A percentile compares a stretch with the other conserved stretches of the same genome.
phyloP scores from a whole-genome alignment of 148 eudicot species.

The Heliosperma pusillum region DNA sequence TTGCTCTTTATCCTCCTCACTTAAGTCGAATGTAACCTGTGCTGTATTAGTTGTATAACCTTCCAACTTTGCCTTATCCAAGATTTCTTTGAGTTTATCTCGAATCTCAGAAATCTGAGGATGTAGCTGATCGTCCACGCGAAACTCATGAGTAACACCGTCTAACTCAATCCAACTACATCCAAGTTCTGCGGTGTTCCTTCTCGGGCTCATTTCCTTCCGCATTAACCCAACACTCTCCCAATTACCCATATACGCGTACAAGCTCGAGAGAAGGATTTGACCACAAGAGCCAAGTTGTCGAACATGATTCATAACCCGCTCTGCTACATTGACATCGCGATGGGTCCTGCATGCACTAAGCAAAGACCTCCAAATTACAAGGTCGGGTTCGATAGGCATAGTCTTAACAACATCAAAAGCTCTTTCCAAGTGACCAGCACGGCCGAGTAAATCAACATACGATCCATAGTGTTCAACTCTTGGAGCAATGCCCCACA shows the following conservation, averaged over 20 bases:
- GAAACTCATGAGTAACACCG: constrained; percentile 59
- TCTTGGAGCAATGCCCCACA: constrained; percentile 46
- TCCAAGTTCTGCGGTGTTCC: constrained; percentile 41
- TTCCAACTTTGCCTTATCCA: constrained; percentile 30
- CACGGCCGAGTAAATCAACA: constrained; percentile 55
- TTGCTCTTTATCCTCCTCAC: constrained; percentile 60
- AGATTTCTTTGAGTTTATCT: constrained; percentile 38
- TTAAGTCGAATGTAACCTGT: constrained; percentile 51
- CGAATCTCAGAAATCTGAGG: constrained; percentile 40
- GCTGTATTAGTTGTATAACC: constrained; percentile 39
- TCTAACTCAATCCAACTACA: constrained; percentile 67
- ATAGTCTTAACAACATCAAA: constrained; percentile 43
- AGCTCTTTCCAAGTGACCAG: constrained; percentile 53
- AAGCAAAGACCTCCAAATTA: constrained; percentile 61
- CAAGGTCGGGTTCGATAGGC: constrained; percentile 55
- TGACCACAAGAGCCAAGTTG: constrained; percentile 34
- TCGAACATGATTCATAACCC: constrained; percentile 35
- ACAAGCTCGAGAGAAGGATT: constrained; percentile 51
- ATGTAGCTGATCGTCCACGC: constrained; percentile 52
- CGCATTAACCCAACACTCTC: constrained; percentile 41
- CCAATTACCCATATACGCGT: constrained; percentile 61
- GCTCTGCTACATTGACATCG: constrained; percentile 42
- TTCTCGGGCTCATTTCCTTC: constrained; percentile 35
- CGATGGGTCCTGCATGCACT: constrained; percentile 63
- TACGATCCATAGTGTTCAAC: constrained; percentile 69